These are phyloP conservation scores for Tilletiaria anomala DNA, from an alignment of 1,284 basidiomycete genomes.

Conservation along the genomic window DNA sequence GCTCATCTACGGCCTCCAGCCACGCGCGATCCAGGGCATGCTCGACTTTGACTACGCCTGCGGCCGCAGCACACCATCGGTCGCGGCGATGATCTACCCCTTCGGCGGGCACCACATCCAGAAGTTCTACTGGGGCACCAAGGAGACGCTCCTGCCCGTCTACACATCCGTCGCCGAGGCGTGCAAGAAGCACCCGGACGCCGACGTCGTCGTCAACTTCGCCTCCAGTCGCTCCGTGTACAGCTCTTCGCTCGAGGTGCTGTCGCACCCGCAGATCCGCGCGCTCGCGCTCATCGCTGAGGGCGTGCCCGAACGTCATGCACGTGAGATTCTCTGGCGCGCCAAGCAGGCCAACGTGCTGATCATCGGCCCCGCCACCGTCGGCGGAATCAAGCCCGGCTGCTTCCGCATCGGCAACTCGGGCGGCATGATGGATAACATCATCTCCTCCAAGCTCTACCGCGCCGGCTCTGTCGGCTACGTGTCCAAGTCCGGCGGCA, in stretches of 20 bases:
- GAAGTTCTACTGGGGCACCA: conserved; percentile 99
- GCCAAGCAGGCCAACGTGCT: conserved; percentile 74
- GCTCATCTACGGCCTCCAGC: conserved; percentile 95
- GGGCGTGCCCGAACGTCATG: conserved; percentile 95
- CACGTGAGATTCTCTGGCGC: conserved; percentile 83
- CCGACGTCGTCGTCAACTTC: conserved; percentile 97
- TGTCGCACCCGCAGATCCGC: conserved; percentile 56
- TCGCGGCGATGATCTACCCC: conserved; percentile 99
- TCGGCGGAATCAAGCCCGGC: conserved; percentile 98
- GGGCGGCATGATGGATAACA: conserved; percentile 99
- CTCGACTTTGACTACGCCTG: conserved; percentile 99
- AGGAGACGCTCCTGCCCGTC: conserved; percentile 92
- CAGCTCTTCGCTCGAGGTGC: conserved; percentile 79
- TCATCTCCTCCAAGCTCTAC: conserved; percentile 96
- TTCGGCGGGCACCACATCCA: conserved; percentile 99
- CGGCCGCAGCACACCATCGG: conserved; percentile 78
- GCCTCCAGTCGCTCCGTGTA: conserved; percentile 88
- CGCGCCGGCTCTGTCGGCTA: conserved; percentile 92
- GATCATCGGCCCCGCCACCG: conserved; percentile 95
- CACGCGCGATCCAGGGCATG: conserved; percentile 99
- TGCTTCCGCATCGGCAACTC: conserved; percentile 99
- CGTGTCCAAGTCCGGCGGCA: conserved; percentile 98
- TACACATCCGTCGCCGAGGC: conserved; percentile 89
- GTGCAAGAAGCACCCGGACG: conserved; percentile 85
- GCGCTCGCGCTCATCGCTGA: conserved; percentile 91